These are phyloP conservation scores for Cichorium intybus DNA, from an alignment of 140 eudicot genomes.

Conservation along the genomic window DNA sequence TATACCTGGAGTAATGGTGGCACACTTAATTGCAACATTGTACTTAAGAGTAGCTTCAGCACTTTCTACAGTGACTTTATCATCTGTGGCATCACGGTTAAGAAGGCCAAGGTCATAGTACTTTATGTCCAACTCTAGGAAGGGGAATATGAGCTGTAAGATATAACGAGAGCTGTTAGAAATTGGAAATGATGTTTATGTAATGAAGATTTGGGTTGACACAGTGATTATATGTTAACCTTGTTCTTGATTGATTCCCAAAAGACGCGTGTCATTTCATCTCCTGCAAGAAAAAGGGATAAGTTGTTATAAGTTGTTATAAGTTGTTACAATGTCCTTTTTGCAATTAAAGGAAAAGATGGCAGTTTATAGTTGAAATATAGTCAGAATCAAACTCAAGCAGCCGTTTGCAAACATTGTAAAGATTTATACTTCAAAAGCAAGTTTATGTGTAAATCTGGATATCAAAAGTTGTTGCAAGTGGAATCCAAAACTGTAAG, in stretches of 20 bases:
- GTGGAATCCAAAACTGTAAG: not conserved
- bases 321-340: too few species aligned
- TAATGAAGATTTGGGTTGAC: not conserved
- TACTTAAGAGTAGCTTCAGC: constrained; percentile 97
- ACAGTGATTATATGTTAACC: constrained; percentile 29
- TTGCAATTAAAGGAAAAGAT: too few species aligned
- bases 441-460: constrained; percentile 9
- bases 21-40: constrained; percentile 95
- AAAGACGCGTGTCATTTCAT: constrained; percentile 70
- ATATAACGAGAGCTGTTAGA: not conserved
- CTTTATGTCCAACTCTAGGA: constrained; percentile 78
- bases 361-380: too few species aligned
- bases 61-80: constrained; percentile 90
- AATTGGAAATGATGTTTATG: not conserved
- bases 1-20: constrained; percentile 96
- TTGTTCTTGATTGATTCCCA: constrained; percentile 70
- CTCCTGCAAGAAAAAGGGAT: constrained; percentile 42
- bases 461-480: not conserved
- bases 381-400: too few species aligned
- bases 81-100: constrained; percentile 92
- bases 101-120: constrained; percentile 93
- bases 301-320: constrained; percentile 4
- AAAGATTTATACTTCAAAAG: not conserved
- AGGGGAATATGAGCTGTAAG: constrained; percentile 78
- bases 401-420: too few species aligned